Conservation (phyloP, 2,329 filamentous ascomycete species). For the Boeremia lycopersici region DNA sequence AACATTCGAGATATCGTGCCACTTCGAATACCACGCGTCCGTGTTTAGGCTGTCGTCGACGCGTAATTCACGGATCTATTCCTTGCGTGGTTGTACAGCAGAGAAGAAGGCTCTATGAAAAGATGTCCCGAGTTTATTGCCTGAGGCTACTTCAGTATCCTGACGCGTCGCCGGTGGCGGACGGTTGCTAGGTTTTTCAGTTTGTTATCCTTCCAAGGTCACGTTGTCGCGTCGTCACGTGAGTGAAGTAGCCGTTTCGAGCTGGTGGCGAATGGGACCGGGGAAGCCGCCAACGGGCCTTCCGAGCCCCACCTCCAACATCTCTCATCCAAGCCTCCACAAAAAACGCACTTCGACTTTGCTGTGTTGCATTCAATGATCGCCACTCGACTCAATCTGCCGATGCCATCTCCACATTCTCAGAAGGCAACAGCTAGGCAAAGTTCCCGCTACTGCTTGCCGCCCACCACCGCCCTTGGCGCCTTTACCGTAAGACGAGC, state of each 20-base stretch:
- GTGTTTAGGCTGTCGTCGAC: too few species aligned
- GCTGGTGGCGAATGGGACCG: conserved; percentile 5
- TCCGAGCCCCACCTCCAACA: conserved; percentile 8
- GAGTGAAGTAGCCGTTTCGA: not conserved
- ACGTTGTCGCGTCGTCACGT: not conserved
- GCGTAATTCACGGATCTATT: too few species aligned
- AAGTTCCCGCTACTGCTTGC: conserved; percentile 21
- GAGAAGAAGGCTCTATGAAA: not conserved
- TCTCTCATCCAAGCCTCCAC: not conserved
- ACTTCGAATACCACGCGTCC: too few species aligned
- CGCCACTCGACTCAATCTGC: not conserved
- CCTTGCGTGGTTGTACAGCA: too few species aligned
- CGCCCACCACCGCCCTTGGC: conserved; percentile 24
- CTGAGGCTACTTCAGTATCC: not conserved
- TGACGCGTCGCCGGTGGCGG: not conserved
- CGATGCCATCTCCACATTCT: not conserved
- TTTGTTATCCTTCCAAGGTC: not conserved
- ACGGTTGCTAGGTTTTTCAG: not conserved
- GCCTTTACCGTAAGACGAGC: conserved; percentile 36
- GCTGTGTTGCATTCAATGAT: not conserved
- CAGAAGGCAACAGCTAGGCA: conserved; percentile 39
- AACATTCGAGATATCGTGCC: too few species aligned
- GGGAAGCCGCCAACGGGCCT: conserved; percentile 1
- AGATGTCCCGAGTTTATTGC: not conserved
- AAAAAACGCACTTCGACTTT: conserved; percentile 1